phyloP scores from a whole-genome alignment of 2,329 filamentous ascomycete genomes.

The Colletotrichum euphorbiae region DNA sequence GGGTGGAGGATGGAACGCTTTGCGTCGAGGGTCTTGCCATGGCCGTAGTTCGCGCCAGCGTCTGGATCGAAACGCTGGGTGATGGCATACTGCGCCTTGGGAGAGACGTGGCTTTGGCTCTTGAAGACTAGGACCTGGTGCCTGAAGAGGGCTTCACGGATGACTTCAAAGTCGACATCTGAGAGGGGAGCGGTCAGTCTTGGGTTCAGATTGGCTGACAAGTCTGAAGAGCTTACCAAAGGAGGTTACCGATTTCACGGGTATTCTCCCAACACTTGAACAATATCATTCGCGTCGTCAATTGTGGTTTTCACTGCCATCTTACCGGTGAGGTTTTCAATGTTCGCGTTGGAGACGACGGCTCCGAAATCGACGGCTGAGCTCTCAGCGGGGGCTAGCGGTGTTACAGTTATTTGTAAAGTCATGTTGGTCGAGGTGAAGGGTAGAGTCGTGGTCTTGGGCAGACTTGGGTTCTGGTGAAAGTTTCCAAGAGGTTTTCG shows the following conservation, averaged over 20 bases:
- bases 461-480: background rate
- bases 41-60: slow-evolving; percentile 74
- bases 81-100: slow-evolving; percentile 79
- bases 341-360: slow-evolving; percentile 65
- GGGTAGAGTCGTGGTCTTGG: background rate
- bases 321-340: slow-evolving; percentile 73
- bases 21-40: slow-evolving; percentile 78
- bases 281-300: slow-evolving; percentile 34
- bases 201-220: background rate
- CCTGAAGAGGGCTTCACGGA: slow-evolving; percentile 74
- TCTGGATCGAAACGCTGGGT: slow-evolving; percentile 79
- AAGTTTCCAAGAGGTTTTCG: background rate
- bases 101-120: slow-evolving; percentile 71
- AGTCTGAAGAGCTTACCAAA: slow-evolving; percentile 54
- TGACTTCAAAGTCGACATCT: slow-evolving; percentile 73
- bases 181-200: slow-evolving; percentile 40
- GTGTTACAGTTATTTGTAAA: slow-evolving; percentile 47
- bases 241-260: slow-evolving; percentile 72
- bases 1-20: slow-evolving; percentile 77
- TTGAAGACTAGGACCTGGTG: slow-evolving; percentile 80
- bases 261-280: slow-evolving; percentile 59
- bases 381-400: slow-evolving; percentile 50
- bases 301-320: slow-evolving; percentile 32
- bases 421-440: background rate
- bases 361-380: slow-evolving; percentile 70